Conservation (phyloP, 768 basidiomycete species). For the Pisolithus albus region DNA sequence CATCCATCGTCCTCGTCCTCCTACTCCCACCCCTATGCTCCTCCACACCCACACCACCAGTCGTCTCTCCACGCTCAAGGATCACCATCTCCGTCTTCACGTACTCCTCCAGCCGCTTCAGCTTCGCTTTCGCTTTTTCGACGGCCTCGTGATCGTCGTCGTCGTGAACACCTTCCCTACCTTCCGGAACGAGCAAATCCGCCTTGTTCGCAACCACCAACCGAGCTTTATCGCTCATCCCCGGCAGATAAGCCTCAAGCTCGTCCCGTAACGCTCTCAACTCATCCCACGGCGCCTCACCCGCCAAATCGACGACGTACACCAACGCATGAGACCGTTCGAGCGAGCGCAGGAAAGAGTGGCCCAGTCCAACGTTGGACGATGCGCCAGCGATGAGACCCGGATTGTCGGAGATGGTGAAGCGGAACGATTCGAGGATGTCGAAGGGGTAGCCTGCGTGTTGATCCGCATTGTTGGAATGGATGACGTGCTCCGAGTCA, state of each 20-base stretch:
- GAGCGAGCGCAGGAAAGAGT: conserved; percentile 88
- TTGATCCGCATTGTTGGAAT: background rate
- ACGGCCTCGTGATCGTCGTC: conserved; percentile 40
- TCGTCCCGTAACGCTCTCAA: conserved; percentile 67
- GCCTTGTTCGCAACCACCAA: conserved; percentile 95
- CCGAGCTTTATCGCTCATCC: conserved; percentile 68
- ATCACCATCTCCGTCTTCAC: conserved; percentile 41
- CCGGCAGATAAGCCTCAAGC: conserved; percentile 73
- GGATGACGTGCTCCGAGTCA: conserved; percentile 3
- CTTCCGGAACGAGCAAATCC: conserved; percentile 56
- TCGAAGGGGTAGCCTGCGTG: conserved; percentile 49
- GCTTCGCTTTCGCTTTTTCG: conserved; percentile 49
- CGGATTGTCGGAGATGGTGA: conserved; percentile 96
- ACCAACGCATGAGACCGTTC: conserved; percentile 86
- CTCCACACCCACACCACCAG: too few relatives aligned
- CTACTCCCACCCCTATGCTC: too few relatives aligned
- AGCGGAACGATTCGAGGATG: conserved; percentile 69
- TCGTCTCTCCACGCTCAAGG: conserved; percentile 15
- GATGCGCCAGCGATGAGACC: conserved; percentile 82
- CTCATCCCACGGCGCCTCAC: conserved; percentile 70
- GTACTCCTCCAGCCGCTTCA: conserved; percentile 48
- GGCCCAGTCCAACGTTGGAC: conserved; percentile 87
- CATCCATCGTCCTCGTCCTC: conserved; percentile 46
- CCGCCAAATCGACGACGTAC: conserved; percentile 87
- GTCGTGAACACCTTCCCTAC: conserved; percentile 16